Conservation (phyloP, 257 asterid species). For the Capsicum baccatum region DNA sequence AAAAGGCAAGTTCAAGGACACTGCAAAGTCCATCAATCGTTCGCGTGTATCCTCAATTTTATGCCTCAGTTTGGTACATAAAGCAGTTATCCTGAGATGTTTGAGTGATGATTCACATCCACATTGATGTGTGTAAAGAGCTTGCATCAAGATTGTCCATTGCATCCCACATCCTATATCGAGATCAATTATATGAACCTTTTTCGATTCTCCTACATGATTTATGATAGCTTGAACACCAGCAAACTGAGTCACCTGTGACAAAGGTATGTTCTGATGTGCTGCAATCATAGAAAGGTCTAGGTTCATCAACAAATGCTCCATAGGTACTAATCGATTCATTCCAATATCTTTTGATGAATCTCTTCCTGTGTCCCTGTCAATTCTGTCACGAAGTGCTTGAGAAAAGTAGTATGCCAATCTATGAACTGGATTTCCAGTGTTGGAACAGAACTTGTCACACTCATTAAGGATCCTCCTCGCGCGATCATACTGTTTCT, state of each 20-base stretch:
- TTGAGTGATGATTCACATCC: slow-evolving; percentile 38
- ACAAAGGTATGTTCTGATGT: slow-evolving; percentile 50
- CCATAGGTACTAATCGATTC: background rate
- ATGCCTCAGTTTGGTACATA: slow-evolving; percentile 43
- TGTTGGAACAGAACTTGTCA: slow-evolving; percentile 36
- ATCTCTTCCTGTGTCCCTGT: slow-evolving; percentile 36
- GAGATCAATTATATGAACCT: slow-evolving; percentile 59
- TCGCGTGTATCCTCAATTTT: slow-evolving; percentile 54
- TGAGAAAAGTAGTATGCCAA: slow-evolving; percentile 40
- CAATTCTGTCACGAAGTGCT: slow-evolving; percentile 42
- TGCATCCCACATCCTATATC: slow-evolving; percentile 60
- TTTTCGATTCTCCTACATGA: slow-evolving; percentile 45
- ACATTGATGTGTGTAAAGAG: slow-evolving; percentile 45
- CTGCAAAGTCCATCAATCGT: slow-evolving; percentile 54
- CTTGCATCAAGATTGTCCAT: slow-evolving; percentile 66
- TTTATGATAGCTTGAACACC: slow-evolving; percentile 63
- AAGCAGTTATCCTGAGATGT: slow-evolving; percentile 62
- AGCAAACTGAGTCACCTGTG: slow-evolving; percentile 52
- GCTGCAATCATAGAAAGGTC: slow-evolving; percentile 36
- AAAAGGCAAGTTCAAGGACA: slow-evolving; percentile 47
- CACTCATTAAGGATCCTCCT: slow-evolving; percentile 36
- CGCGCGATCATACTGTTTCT: slow-evolving; percentile 45
- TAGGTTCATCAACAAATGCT: slow-evolving; percentile 21
- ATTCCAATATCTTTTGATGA: slow-evolving; percentile 26
- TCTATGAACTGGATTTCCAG: slow-evolving; percentile 44